These are phyloP conservation scores for Cladosporium sp. DNA, from an alignment of 2,329 filamentous ascomycete genomes.

Conservation along the genomic window DNA sequence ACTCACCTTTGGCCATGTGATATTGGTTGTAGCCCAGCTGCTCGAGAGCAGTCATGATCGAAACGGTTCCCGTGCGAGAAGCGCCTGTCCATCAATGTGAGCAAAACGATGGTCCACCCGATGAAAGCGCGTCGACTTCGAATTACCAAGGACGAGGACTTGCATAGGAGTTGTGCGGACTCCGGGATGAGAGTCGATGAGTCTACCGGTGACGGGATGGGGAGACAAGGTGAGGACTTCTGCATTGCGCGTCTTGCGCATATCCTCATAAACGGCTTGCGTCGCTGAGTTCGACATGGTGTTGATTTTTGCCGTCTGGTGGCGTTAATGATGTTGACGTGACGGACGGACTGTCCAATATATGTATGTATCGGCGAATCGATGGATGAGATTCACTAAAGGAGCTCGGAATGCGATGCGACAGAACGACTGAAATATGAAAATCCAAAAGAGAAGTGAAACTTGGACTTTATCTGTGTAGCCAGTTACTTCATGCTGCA, in stretches of 20 bases:
- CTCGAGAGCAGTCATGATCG: conserved; percentile 17
- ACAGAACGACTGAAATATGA: too few relatives aligned
- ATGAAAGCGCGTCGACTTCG: too few relatives aligned
- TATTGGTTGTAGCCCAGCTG: conserved; percentile 20
- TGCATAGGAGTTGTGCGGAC: conserved; percentile 19
- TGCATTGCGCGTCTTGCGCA: conserved; percentile 11
- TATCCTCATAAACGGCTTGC: not conserved
- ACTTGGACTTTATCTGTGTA: too few relatives aligned
- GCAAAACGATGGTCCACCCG: too few relatives aligned
- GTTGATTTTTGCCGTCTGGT: too few relatives aligned
- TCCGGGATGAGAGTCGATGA: conserved; percentile 12
- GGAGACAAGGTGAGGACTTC: conserved; percentile 15
- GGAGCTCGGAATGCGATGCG: too few relatives aligned
- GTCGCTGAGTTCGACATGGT: not conserved
- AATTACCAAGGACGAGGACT: conserved; percentile 21
- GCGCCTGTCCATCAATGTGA: not conserved
- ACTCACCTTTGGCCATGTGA: conserved; percentile 19
- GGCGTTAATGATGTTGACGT: too few relatives aligned
- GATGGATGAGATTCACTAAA: too few relatives aligned
- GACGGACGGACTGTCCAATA: too few relatives aligned
- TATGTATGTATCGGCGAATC: too few relatives aligned
- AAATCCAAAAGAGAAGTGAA: too few relatives aligned
- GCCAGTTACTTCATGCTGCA: too few relatives aligned
- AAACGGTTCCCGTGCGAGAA: conserved; percentile 24
- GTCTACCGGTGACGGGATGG: conserved; percentile 16